Percentiles rank a stretch among this genome's conserved stretches.
Evolutionary conservation across 495 filamentous ascomycete genomes (phyloP).

Genomic region (Podospora anserina): DNA sequence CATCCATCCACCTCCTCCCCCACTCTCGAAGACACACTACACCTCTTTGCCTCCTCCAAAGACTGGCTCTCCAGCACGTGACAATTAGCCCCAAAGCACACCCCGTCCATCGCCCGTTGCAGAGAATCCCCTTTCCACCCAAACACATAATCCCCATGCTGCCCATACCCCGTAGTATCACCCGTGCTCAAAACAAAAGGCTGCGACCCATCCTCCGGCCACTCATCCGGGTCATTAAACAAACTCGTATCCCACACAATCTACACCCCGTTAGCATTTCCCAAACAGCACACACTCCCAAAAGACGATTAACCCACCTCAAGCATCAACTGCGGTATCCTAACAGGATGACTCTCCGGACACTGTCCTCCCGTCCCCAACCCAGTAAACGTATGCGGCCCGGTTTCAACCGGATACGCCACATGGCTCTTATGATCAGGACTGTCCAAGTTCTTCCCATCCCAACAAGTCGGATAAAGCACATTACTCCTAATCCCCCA

Average conservation of each 20-base stretch:
- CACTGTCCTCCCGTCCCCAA: slow-evolving; percentile 43
- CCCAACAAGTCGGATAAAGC: slow-evolving; percentile 57
- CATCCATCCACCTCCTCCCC: slow-evolving; percentile 45
- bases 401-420: slow-evolving; percentile 54
- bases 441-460: slow-evolving; percentile 57
- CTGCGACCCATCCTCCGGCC: slow-evolving; percentile 43
- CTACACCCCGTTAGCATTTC: slow-evolving; percentile 24
- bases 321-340: slow-evolving; percentile 59
- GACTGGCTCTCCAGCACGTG: slow-evolving; percentile 33
- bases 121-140: slow-evolving; percentile 49
- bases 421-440: slow-evolving; percentile 58
- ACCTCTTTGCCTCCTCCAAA: slow-evolving; percentile 29
- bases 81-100: slow-evolving; percentile 43
- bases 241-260: slow-evolving; percentile 38
- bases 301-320: slow-evolving; percentile 40
- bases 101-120: slow-evolving; percentile 46
- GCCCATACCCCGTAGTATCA: slow-evolving; percentile 38
- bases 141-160: slow-evolving; percentile 44
- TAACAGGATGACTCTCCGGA: slow-evolving; percentile 54
- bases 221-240: slow-evolving; percentile 38
- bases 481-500: slow-evolving; percentile 43
- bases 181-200: slow-evolving; percentile 47
- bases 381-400: slow-evolving; percentile 30
- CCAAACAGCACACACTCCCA: background rate
- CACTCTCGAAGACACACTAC: slow-evolving; percentile 38